Percentiles rank a stretch among this genome's conserved stretches.
Evolutionary conservation across 2,329 filamentous ascomycete species (phyloP).

Genomic region (Chaetoscypha palmicola): DNA sequence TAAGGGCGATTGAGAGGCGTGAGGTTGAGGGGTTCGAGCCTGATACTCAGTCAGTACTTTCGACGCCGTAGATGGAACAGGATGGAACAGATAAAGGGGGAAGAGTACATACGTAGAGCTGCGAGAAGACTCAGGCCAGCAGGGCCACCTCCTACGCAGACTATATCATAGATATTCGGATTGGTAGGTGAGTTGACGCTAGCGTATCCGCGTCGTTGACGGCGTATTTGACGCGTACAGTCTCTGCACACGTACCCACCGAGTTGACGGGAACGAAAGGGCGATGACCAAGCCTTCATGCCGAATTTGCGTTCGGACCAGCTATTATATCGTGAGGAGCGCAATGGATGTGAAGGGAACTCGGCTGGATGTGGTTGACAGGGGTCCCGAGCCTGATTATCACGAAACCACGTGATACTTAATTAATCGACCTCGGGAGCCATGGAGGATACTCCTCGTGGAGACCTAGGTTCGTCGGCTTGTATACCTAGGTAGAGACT

Average conservation of each 20-base stretch:
- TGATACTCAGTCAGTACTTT: too few species aligned
- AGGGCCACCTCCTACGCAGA: constrained; percentile 32
- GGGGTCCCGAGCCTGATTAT: too few species aligned
- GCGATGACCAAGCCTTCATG: constrained; percentile 16
- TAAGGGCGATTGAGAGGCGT: constrained; percentile 73
- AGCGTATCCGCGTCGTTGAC: constrained; percentile 21
- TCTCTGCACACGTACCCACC: constrained; percentile 21
- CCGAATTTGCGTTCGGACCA: too few species aligned
- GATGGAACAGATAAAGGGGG: neutral
- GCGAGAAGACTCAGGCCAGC: constrained; percentile 75
- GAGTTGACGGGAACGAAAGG: constrained; percentile 13
- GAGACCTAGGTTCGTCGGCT: too few species aligned
- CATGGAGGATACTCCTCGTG: too few species aligned
- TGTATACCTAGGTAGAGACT: too few species aligned
- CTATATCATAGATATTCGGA: constrained; percentile 30
- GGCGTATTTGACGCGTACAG: constrained; percentile 23
- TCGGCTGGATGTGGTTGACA: too few species aligned
- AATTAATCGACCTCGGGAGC: too few species aligned
- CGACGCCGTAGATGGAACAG: too few species aligned
- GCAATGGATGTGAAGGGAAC: too few species aligned
- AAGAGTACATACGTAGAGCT: constrained; percentile 57
- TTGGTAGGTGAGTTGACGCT: constrained; percentile 10
- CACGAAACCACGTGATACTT: too few species aligned
- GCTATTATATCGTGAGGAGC: too few species aligned
- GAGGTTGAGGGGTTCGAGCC: constrained; percentile 70